Percentiles rank a stretch among this genome's conserved stretches.
phyloP scores from a whole-genome alignment of 768 basidiomycete species.

The Suillus spraguei region DNA sequence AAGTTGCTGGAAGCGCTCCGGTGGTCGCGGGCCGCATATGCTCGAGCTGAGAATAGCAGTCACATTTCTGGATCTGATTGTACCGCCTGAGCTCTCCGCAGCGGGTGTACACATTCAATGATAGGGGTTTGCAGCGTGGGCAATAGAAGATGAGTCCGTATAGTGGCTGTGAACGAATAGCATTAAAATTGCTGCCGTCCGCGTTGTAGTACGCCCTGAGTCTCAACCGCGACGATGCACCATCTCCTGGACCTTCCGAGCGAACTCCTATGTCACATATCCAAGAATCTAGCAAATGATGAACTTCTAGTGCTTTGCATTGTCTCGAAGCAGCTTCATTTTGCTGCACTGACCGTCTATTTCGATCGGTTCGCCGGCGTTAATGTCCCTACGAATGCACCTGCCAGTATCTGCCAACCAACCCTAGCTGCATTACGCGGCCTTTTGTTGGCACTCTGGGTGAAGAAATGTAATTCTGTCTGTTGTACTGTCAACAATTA shows the following conservation, averaged over 20 bases:
- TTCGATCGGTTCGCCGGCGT: slow-evolving; percentile 5
- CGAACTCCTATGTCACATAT: slow-evolving; percentile 4
- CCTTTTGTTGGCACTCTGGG: slow-evolving; percentile 7
- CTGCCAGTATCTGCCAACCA: slow-evolving; percentile 7
- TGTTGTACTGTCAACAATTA: not conserved
- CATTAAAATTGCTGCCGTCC: not conserved
- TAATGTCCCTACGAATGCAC: slow-evolving; percentile 1
- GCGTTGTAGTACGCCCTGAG: not conserved
- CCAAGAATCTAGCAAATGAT: not conserved
- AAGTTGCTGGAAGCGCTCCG: not conserved
- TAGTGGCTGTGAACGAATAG: slow-evolving; percentile 1
- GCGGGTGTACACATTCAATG: not conserved
- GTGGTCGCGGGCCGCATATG: not conserved
- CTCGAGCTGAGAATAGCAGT: not conserved
- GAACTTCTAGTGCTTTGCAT: slow-evolving; percentile 1
- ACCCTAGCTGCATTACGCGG: slow-evolving; percentile 1
- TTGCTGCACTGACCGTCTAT: slow-evolving; percentile 6
- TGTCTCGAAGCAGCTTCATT: slow-evolving; percentile 6
- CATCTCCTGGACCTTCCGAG: slow-evolving; percentile 5
- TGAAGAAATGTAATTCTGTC: slow-evolving; percentile 8
- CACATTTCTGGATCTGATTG: not conserved
- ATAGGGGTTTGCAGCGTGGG: slow-evolving; percentile 1
- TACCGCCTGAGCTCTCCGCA: not conserved
- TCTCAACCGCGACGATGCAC: not conserved
- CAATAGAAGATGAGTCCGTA: slow-evolving; percentile 1